Evolutionary conservation across 73 alveolate genomes (phyloP), one percentile per base, ranked within the genome.

Genomic region (Paramecium pentaurelia): DNA sequence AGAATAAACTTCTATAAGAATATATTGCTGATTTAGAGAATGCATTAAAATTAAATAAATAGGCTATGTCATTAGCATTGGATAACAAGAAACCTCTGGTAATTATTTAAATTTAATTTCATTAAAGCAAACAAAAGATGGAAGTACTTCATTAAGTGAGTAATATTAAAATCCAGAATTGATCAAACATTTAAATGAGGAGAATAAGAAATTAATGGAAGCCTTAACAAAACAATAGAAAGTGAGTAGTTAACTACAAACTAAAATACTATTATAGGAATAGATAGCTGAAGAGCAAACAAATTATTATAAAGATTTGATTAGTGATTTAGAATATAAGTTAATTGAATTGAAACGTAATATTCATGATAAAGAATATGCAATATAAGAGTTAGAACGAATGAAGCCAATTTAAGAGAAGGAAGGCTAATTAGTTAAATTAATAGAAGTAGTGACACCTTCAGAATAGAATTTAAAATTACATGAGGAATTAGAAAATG

Each of bases 301-400:
- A 30, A 71, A 77, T 18, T 89, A 71, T 71, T 71, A 44, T 36
- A 89, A 89, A 71, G 94, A 89, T 73, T 40, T 89, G n/a, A 89
- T 89, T 30, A 44, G 64, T 47, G 94, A 89, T 32, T 51, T 89
- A 25, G 94, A 89, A 89, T 77, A 89, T 71, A 89, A 89, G 68
- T 49, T 89, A 47, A 71, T 89, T 6, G 94, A 89, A 36, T 70
- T 89, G 54, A 89, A 83, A 8, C 45, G 94, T 10, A 89, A 45
- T 8, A 89, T 89, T 71, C 94, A 89, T 47, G 94, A 89, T 89
- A 89, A 89, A 14, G 94, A 89, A 51, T 89, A 89, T 89, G 94
- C 94, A 0, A 89, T 89, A 44, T 38, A 89, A n/a, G 94, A 89
- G 22, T 49, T 89, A 6, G 94, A 89, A 47, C 45, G 88, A 14